These are phyloP conservation scores for Immersiporthe knoxdaviesiana DNA, from an alignment of 2,329 filamentous ascomycete species.

Conservation along the genomic window DNA sequence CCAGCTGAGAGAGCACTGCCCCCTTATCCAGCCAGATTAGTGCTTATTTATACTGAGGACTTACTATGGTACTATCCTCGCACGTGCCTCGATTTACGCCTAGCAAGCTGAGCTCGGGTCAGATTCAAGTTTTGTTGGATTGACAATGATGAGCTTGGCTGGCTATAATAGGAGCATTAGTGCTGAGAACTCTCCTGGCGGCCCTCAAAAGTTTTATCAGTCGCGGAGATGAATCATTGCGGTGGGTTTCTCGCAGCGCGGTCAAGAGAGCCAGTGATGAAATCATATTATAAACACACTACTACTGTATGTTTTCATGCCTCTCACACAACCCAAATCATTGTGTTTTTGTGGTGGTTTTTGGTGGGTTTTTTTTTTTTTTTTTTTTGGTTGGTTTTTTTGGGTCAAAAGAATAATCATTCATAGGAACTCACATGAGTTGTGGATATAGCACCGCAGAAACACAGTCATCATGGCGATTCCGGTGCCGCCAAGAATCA, in stretches of 20 bases:
- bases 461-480: constrained; percentile 14
- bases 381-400: no score
- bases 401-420: not conserved
- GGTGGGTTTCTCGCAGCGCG: no score
- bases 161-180: not conserved
- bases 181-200: no score
- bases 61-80: not conserved
- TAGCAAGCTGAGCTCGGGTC: not conserved
- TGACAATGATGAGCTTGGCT: not conserved
- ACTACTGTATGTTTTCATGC: constrained; percentile 9
- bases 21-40: not conserved
- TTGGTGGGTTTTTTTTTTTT: not conserved
- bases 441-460: not conserved
- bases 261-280: not conserved
- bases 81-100: not conserved
- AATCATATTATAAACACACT: constrained; percentile 5
- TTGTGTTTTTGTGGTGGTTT: no score
- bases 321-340: not conserved
- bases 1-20: constrained; percentile 7
- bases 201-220: no score
- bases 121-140: not conserved
- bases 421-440: constrained; percentile 7
- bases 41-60: not conserved
- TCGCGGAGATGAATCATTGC: not conserved
- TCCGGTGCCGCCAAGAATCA: not conserved